These are phyloP conservation scores for Candida tibetensis DNA, from an alignment of 805 yeast species.

Conservation along the genomic window DNA sequence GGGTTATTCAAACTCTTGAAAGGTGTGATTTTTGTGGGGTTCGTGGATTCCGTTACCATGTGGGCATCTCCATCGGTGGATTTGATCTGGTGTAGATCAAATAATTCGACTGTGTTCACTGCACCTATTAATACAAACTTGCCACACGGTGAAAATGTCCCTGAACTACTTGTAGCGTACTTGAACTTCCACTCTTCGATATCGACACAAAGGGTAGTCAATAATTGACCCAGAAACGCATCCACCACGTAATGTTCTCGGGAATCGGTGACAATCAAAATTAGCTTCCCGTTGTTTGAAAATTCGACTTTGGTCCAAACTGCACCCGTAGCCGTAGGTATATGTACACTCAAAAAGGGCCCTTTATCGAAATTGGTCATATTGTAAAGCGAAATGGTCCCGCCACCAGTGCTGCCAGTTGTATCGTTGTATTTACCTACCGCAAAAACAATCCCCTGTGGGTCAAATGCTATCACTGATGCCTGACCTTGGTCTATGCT, in stretches of 20 bases:
- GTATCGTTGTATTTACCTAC: slow-evolving; percentile 34
- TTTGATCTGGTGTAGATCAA: slow-evolving; percentile 27
- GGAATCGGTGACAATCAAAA: slow-evolving; percentile 57
- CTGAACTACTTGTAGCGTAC: slow-evolving; percentile 32
- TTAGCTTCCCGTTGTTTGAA: slow-evolving; percentile 68
- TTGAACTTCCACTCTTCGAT: slow-evolving; percentile 15
- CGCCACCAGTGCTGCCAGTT: slow-evolving; percentile 8
- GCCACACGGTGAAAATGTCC: slow-evolving; percentile 42
- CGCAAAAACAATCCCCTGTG: slow-evolving; percentile 80
- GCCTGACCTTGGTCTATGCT: slow-evolving; percentile 51
- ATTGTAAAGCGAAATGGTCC: slow-evolving; percentile 54
- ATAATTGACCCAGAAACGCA: slow-evolving; percentile 60
- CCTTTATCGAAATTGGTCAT: slow-evolving; percentile 52
- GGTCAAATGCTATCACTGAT: slow-evolving; percentile 68
- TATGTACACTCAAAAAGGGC: slow-evolving; percentile 43
- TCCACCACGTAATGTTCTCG: slow-evolving; percentile 61
- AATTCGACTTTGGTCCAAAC: slow-evolving; percentile 70
- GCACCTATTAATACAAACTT: slow-evolving; percentile 35
- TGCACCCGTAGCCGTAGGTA: slow-evolving; percentile 21
- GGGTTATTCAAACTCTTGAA: slow-evolving; percentile 19
- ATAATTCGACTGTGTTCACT: slow-evolving; percentile 23
- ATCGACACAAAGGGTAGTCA: slow-evolving; percentile 18
- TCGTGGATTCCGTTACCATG: slow-evolving; percentile 15
- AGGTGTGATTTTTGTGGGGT: slow-evolving; percentile 21
- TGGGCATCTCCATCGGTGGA: slow-evolving; percentile 19